These are phyloP conservation scores for Suillus alpinus DNA, from an alignment of 768 basidiomycete species.

Conservation along the genomic window DNA sequence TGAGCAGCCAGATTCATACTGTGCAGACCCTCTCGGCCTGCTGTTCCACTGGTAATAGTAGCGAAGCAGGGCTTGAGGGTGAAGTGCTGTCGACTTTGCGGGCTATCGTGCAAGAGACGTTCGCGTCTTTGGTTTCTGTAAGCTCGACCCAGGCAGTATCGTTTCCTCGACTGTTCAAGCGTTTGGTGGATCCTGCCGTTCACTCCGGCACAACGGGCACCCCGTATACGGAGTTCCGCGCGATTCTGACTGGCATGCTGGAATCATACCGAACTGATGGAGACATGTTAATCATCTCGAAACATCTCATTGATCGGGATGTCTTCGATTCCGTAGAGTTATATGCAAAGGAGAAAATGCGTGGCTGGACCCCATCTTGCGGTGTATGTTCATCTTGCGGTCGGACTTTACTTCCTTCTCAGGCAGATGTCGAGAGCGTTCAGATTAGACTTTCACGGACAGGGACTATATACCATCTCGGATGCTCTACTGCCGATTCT, in stretches of 20 bases:
- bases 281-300: constrained; percentile 84
- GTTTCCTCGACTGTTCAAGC: constrained; percentile 90
- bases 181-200: constrained; percentile 75
- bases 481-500: constrained; percentile 32
- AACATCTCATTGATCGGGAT: constrained; percentile 77
- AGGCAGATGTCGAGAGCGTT: constrained; percentile 15
- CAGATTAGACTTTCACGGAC: constrained; percentile 53
- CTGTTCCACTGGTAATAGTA: constrained; percentile 22
- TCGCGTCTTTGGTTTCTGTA: constrained; percentile 80
- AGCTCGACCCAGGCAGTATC: constrained; percentile 78
- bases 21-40: constrained; percentile 67
- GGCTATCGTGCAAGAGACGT: constrained; percentile 78
- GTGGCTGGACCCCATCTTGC: constrained; percentile 60
- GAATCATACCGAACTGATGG: constrained; percentile 92
- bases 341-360: constrained; percentile 51
- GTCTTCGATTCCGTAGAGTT: constrained; percentile 71
- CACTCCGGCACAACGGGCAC: constrained; percentile 49
- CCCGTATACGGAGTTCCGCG: constrained; percentile 87
- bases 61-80: constrained; percentile 21
- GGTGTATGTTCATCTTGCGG: constrained; percentile 54
- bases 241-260: constrained; percentile 91
- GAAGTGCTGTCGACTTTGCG: constrained; percentile 55
- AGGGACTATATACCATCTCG: constrained; percentile 57
- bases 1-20: constrained; percentile 76
- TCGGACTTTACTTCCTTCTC: constrained; percentile 37